Percentiles rank a stretch among this genome's conserved stretches.
These are phyloP conservation scores for Gastrolobium villosum DNA, from an alignment of 306 rosid genomes.

Conservation along the genomic window DNA sequence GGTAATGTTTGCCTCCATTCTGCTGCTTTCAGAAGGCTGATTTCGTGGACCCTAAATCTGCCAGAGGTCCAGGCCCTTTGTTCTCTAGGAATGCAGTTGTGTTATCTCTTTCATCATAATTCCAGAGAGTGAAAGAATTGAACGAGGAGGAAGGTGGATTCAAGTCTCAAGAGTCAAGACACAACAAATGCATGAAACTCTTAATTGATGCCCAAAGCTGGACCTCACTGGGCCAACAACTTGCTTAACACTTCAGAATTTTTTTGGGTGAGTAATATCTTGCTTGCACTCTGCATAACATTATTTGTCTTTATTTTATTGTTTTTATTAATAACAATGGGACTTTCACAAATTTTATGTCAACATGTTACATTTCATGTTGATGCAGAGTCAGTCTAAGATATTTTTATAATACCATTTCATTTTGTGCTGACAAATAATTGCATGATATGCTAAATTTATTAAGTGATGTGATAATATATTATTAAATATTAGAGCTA, in stretches of 20 bases:
- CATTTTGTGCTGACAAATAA: too few species aligned
- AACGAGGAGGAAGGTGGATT: not conserved
- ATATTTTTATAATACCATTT: too few species aligned
- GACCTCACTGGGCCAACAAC: slow-evolving; percentile 44
- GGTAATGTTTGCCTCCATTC: slow-evolving; percentile 2
- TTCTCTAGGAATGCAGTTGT: slow-evolving; percentile 63
- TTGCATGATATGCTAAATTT: too few species aligned
- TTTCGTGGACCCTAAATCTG: slow-evolving; percentile 80
- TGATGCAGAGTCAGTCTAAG: too few species aligned
- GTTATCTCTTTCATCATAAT: slow-evolving; percentile 61
- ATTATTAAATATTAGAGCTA: too few species aligned
- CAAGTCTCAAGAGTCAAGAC: not conserved
- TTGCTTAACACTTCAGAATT: not conserved
- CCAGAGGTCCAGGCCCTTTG: slow-evolving; percentile 60
- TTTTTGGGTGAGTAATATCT: not conserved
- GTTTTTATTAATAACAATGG: not conserved
- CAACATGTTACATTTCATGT: too few species aligned
- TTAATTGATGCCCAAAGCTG: slow-evolving; percentile 34
- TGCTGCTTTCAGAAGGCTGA: slow-evolving; percentile 50
- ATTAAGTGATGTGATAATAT: too few species aligned
- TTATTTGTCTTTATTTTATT: not conserved
- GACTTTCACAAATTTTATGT: not conserved
- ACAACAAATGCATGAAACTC: slow-evolving; percentile 27
- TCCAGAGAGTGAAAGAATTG: slow-evolving; percentile 29
- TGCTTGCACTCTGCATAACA: not conserved